Base-by-base conservation (phyloP, 139 green algal genomes). In the Mychonastes homosphaera region DNA sequence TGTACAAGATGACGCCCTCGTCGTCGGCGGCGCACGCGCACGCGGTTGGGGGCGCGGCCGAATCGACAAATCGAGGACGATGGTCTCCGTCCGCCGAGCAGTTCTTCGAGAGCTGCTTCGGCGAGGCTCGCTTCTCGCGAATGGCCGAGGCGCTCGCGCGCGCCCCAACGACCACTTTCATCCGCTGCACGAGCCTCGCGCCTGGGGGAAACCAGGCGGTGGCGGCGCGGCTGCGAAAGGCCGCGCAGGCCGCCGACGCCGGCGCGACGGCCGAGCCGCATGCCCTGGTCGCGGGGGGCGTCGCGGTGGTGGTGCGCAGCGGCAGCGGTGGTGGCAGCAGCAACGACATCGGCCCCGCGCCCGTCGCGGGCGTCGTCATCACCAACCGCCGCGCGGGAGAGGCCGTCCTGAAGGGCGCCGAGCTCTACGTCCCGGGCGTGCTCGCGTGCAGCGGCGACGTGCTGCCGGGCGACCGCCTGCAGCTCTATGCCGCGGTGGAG, bases 321-420 rank as follows among this genome's bases (percentile, higher is more conserved):
- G 13, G 23, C 48, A 55, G 23, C 48, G 19, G 12, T 32, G 4
- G 19, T 24, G 28, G 19, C 39, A 62, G 35, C 54, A 53, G 28
- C 18, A 26, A 43, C 32, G 16, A 30, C 7, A 32, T 56, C 24
- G 28, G 18, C 9, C 40, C 26, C n/a, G 56, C 10, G 67, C 65
- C 0, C 65, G 62, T 9, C n/a, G n/a, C n/a, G n/a, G n/a, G n/a
- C n/a, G 83, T 94, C 52, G 76, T 96, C 40, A 50, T 95, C 3
- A 70, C 94, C 13, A 80, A 62, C 49, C 78, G 88, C 41, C 92
- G 86, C 66, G 73, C 82, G 1, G 88, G 71, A 1, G 88, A 96
- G 62, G 75, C 86, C 0, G 75, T 96, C 26, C 72, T 96, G 62
- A 60, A 83, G 0, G 88, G 88, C 2, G 84, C 88, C 0, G 61